Percentiles rank a stretch among this genome's conserved stretches.
These are phyloP conservation scores for Funneliformis caledonium DNA, from an alignment of 371 early-diverging fungal species.

Conservation along the genomic window DNA sequence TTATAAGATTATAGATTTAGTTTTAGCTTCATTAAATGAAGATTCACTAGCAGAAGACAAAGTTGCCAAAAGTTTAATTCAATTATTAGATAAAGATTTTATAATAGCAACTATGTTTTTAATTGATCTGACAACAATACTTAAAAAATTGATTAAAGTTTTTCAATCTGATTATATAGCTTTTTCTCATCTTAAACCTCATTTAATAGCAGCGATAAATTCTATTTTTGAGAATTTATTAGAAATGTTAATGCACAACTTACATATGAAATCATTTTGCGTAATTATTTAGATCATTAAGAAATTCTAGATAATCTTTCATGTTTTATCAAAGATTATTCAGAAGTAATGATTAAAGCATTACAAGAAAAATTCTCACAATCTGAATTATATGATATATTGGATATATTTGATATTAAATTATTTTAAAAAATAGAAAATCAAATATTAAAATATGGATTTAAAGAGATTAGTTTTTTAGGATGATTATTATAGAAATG, in stretches of 20 bases:
- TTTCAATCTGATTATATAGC: background rate
- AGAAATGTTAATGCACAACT: background rate
- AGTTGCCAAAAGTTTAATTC: background rate
- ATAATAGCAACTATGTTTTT: background rate
- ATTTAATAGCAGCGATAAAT: background rate
- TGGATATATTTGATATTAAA: background rate
- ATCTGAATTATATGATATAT: background rate
- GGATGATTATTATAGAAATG: background rate
- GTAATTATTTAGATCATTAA: background rate
- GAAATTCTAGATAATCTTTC: background rate
- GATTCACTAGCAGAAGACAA: background rate
- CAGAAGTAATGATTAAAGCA: background rate
- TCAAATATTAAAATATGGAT: background rate
- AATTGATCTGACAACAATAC: background rate
- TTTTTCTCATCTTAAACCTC: background rate
- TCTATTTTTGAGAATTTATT: background rate
- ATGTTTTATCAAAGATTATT: background rate
- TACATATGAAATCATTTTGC: background rate
- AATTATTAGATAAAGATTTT: background rate
- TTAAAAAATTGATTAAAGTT: background rate
- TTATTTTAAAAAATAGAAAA: background rate
- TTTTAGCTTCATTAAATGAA: background rate
- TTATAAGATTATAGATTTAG: background rate
- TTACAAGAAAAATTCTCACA: background rate
- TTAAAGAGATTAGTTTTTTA: background rate